Conservation (phyloP, 2,329 filamentous ascomycete genomes). For the Cordyceps javanica region DNA sequence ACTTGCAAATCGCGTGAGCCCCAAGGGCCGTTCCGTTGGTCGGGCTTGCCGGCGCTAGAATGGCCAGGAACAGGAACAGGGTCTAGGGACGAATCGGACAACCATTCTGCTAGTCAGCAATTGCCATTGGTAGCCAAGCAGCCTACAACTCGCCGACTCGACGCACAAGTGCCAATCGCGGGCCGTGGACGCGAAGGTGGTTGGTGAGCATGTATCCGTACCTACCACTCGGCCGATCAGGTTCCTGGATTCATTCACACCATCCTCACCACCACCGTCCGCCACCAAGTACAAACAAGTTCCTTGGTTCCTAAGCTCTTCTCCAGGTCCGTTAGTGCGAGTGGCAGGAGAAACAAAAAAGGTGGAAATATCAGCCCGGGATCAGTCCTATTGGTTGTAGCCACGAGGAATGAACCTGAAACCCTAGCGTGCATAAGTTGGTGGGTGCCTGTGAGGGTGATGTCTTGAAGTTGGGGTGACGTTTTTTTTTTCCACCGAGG, state of each 20-base stretch:
- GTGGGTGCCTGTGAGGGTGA: background rate
- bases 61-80: background rate
- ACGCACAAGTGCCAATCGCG: background rate
- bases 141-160: background rate
- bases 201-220: background rate
- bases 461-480: background rate
- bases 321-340: background rate
- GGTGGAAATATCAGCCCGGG: slow-evolving; percentile 5
- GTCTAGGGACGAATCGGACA: background rate
- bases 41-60: background rate
- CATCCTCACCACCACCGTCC: background rate
- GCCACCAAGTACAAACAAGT: background rate
- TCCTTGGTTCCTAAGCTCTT: background rate
- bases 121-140: background rate
- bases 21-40: slow-evolving; percentile 1
- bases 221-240: background rate
- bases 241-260: background rate
- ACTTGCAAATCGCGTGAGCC: background rate
- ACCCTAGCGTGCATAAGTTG: slow-evolving; percentile 13
- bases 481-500: background rate
- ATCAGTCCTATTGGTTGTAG: slow-evolving; percentile 8
- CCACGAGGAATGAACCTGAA: slow-evolving; percentile 12
- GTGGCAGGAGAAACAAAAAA: slow-evolving; percentile 6
- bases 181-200: background rate
- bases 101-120: background rate